Evolutionary conservation across 2,329 filamentous ascomycete species (phyloP).

Genomic region (Periconia macrospinosa): DNA sequence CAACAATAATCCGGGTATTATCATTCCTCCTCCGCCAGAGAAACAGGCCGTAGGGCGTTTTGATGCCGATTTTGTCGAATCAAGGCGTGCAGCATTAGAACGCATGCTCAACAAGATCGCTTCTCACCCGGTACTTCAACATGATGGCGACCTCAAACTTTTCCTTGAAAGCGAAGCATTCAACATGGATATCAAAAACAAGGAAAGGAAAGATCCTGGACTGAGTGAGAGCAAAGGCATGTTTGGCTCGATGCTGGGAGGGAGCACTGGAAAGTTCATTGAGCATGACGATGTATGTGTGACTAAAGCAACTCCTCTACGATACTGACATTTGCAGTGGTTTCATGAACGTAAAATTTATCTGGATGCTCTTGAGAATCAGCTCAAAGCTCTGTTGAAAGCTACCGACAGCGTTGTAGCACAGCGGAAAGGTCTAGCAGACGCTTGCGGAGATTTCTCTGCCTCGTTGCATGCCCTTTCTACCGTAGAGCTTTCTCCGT

Average conservation of each 20-base stretch:
- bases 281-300: conserved; percentile 88
- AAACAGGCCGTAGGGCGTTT: conserved; percentile 97
- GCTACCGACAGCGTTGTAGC: conserved; percentile 90
- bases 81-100: conserved; percentile 84
- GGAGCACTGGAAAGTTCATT: conserved; percentile 80
- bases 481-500: conserved; percentile 86
- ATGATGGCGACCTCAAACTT: conserved; percentile 91
- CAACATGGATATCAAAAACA: conserved; percentile 96
- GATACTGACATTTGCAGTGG: conserved; percentile 62
- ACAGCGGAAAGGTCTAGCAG: conserved; percentile 90
- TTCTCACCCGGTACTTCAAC: conserved; percentile 84
- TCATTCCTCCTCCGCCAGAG: conserved; percentile 93
- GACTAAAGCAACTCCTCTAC: background rate
- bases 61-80: conserved; percentile 95
- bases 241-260: conserved; percentile 79
- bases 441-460: conserved; percentile 91
- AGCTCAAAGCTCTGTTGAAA: conserved; percentile 87
- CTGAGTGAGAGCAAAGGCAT: conserved; percentile 91
- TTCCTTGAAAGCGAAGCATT: conserved; percentile 97
- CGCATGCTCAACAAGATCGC: conserved; percentile 98
- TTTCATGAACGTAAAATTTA: conserved; percentile 97
- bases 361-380: conserved; percentile 88
- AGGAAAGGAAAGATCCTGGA: conserved; percentile 85
- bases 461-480: conserved; percentile 90
- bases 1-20: conserved; percentile 89